Conservation (phyloP, 129 eudicot genomes). For the Chrysanthemum makinoi region DNA sequence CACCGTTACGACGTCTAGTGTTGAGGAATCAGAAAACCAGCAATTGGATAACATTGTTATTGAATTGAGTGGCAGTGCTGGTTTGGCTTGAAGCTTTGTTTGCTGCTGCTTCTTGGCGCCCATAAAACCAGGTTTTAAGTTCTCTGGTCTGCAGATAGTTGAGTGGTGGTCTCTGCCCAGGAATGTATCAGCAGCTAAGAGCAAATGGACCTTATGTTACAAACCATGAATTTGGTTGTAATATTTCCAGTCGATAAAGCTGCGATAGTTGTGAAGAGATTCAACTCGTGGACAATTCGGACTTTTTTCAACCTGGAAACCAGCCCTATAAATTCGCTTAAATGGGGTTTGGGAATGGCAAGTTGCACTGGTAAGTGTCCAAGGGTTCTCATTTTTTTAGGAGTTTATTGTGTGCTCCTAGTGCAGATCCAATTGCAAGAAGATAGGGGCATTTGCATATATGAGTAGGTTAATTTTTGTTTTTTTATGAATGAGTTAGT, state of each 20-base stretch:
- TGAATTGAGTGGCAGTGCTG: background rate
- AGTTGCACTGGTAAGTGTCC: too few species aligned
- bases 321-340: background rate
- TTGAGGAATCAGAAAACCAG: background rate
- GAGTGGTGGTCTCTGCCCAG: background rate
- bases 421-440: too few species aligned
- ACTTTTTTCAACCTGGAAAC: too few species aligned
- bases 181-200: background rate
- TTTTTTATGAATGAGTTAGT: too few species aligned
- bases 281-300: background rate
- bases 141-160: background rate
- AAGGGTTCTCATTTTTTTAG: too few species aligned
- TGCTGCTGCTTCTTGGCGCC: background rate
- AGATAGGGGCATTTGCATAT: too few species aligned
- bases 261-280: background rate
- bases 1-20: background rate
- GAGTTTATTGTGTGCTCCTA: too few species aligned
- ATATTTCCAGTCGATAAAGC: background rate
- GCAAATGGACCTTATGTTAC: background rate
- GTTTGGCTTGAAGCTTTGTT: background rate
- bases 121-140: background rate
- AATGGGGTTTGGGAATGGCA: too few species aligned
- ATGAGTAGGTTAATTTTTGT: too few species aligned
- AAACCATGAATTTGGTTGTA: background rate
- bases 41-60: background rate